A percentile compares a stretch with the other conserved stretches of the same genome.
Conservation (phyloP, 176 grass and related monocot species). For the Carex scoparia region DNA sequence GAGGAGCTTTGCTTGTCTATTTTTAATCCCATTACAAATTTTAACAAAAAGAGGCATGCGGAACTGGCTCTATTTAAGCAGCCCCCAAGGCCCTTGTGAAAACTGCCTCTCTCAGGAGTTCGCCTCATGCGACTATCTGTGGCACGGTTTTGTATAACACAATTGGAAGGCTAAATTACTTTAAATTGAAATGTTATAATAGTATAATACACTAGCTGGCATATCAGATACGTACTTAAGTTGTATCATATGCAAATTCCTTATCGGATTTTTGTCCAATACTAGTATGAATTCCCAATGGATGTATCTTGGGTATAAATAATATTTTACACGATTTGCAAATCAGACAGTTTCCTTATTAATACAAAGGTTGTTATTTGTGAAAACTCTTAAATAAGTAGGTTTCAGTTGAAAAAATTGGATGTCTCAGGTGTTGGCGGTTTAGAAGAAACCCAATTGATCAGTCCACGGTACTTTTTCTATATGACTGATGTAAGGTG, state of each 20-base stretch:
- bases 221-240: neutral
- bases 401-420: too few relatives aligned
- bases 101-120: neutral
- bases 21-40: neutral
- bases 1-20: neutral
- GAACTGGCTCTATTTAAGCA: neutral
- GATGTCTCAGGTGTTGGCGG: too few relatives aligned
- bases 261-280: too few relatives aligned
- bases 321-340: too few relatives aligned
- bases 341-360: too few relatives aligned
- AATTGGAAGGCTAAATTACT: neutral
- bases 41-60: neutral
- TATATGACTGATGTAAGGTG: conserved; percentile 4
- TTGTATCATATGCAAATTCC: too few relatives aligned
- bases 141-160: neutral
- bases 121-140: neutral
- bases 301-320: too few relatives aligned
- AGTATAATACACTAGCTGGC: neutral
- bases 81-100: neutral
- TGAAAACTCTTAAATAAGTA: too few relatives aligned
- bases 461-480: neutral
- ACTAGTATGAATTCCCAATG: too few relatives aligned
- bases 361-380: too few relatives aligned
- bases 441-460: neutral
- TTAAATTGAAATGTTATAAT: neutral